Conservation (phyloP, 2,329 filamentous ascomycete genomes). For the Aotearoamyces nothofagi region DNA sequence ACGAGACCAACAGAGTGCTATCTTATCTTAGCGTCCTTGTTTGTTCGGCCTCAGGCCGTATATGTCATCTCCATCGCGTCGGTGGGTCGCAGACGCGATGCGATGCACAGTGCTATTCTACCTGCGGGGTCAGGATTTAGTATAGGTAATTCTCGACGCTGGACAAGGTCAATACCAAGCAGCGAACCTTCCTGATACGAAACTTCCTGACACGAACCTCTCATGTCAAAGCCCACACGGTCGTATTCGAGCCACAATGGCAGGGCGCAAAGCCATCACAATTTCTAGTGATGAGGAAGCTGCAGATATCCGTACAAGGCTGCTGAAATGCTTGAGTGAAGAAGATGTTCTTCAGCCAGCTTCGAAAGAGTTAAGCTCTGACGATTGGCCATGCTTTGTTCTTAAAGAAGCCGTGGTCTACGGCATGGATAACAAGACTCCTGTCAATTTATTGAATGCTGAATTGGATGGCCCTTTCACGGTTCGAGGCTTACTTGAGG, state of each 20-base stretch:
- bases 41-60: no score
- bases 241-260: background rate
- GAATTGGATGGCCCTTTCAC: slow-evolving; percentile 43
- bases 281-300: background rate
- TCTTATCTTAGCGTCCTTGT: no score
- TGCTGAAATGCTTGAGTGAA: background rate
- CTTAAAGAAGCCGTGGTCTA: slow-evolving; percentile 46
- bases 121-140: no score
- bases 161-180: no score
- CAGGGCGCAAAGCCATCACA: background rate
- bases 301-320: background rate
- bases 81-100: no score
- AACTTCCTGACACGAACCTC: no score
- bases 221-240: no score
- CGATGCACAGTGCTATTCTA: no score
- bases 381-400: slow-evolving; percentile 46
- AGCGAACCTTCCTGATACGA: no score
- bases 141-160: no score
- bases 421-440: slow-evolving; percentile 32
- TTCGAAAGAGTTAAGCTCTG: slow-evolving; percentile 15
- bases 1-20: no score
- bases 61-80: no score
- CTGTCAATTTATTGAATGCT: slow-evolving; percentile 46
- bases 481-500: slow-evolving; percentile 41
- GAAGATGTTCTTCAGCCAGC: background rate